Evolutionary conservation across 257 asterid species (phyloP), one percentile per base, ranked within the genome.

Genomic region (Solanum paucissectum): DNA sequence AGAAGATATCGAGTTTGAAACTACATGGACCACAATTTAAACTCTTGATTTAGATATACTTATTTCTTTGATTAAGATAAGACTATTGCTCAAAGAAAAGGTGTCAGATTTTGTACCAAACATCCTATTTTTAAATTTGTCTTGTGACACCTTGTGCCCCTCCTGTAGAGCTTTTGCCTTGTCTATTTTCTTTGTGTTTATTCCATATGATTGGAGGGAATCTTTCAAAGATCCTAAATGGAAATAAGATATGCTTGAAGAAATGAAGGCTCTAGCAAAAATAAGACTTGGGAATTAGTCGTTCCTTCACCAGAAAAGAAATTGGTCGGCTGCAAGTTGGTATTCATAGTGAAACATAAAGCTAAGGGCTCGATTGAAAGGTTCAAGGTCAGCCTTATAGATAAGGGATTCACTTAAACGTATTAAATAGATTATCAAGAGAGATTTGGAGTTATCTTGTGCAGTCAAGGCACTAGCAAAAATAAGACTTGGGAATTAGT

Each of bases 1-100:
- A 27, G 13, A 93, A 92, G 68, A 89, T 88, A 1, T 97, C 12
- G 12, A 94, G 87, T 86, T 77, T 40, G 2, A 96, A 74, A 9
- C 77, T 7, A 94, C 88, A 52, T 95, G 96, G 13, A 95, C 95
- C 37, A 94, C 92, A 55, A 92, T 93, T 8, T 86, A 16, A 0
- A 73, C 79, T 66, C 4, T 10, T 42, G 52, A 44, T 44, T 44
- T 44, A 44, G 52, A 11, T 44, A 44, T 3, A 44, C 52, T 1
- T 44, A 44, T 12, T 44, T 10, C 52, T 11, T 1, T 44, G 20
- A 46, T 46, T 46, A n/a, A 62, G 71, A 62, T 62, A 62, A 4
- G 12, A 16, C 32, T 62, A 23, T 62, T 62, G 1, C 16, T 62
- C 71, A 62, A 62, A 62, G 16, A 62, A 62, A 64, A n/a, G 0